phyloP scores from a whole-genome alignment of 768 basidiomycete species.

The Antrodiella citrinella region DNA sequence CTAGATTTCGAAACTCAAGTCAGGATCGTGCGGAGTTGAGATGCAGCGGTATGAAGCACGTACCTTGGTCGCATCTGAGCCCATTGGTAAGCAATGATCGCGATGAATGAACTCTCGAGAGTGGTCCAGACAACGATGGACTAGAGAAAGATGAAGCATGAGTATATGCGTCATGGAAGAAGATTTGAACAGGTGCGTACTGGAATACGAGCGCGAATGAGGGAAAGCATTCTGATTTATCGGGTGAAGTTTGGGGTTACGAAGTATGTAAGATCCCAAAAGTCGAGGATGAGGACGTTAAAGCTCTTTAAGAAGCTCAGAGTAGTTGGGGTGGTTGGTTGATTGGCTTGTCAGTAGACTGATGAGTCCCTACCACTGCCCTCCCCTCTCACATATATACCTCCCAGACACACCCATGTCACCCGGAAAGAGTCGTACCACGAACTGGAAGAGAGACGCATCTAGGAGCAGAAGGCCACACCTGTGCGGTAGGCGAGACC shows the following conservation, averaged over 20 bases:
- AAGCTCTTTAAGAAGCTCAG: background rate
- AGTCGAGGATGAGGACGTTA: background rate
- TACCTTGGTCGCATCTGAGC: too few species aligned
- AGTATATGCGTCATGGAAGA: background rate
- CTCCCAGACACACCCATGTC: background rate
- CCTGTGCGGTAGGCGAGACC: too few species aligned
- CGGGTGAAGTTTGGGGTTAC: background rate
- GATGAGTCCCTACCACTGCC: background rate
- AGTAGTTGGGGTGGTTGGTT: background rate
- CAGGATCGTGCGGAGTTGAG: too few species aligned
- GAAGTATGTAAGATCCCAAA: background rate
- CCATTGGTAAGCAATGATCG: slow-evolving; percentile 6
- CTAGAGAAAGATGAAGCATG: background rate
- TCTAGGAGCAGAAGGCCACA: too few species aligned
- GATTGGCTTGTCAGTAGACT: background rate
- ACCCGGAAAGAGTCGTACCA: background rate
- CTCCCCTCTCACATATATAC: background rate
- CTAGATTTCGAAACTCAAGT: too few species aligned
- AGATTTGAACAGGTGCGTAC: background rate
- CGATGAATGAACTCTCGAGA: slow-evolving; percentile 2
- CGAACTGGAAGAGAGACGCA: background rate
- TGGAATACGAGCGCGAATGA: slow-evolving; percentile 7
- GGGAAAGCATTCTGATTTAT: slow-evolving; percentile 9
- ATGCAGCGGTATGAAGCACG: too few species aligned
- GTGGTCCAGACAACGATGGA: slow-evolving; percentile 3